Percentiles rank a stretch among this genome's conserved stretches.
Conservation (phyloP, 208 protist genomes). For the Lotmaria passim region DNA sequence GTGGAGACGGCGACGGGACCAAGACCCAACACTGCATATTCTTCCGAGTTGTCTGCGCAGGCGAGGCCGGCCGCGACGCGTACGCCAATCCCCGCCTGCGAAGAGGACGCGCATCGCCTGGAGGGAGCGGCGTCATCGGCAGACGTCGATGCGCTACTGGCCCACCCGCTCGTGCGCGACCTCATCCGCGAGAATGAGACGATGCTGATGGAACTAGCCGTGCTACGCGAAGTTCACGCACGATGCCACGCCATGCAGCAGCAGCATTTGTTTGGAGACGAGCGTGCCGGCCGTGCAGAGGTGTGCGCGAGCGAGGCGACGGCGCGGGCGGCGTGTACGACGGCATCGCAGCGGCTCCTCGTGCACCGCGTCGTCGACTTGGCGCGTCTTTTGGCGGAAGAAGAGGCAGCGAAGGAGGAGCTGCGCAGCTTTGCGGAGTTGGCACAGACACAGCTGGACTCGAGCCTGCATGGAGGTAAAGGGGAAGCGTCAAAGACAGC, state of each 20-base stretch:
- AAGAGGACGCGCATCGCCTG: background rate
- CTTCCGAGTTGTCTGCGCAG: background rate
- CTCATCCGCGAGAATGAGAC: slow-evolving; percentile 59
- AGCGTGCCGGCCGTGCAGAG: slow-evolving; percentile 16
- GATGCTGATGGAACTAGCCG: slow-evolving; percentile 46
- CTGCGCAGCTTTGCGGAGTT: slow-evolving; percentile 53
- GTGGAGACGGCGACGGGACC: background rate
- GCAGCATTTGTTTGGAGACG: slow-evolving; percentile 1
- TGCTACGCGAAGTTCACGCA: slow-evolving; percentile 20
- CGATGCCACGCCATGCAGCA: background rate
- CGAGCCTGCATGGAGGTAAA: background rate
- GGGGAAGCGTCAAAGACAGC: background rate
- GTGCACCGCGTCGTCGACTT: slow-evolving; percentile 3
- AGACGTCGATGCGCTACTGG: slow-evolving; percentile 16
- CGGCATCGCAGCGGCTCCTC: slow-evolving; percentile 10
- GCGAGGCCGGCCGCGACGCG: background rate
- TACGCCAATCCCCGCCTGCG: background rate
- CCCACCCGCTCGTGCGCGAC: slow-evolving; percentile 49
- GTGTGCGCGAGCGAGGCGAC: slow-evolving; percentile 27
- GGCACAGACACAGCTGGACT: slow-evolving; percentile 49
- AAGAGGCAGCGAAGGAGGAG: slow-evolving; percentile 30
- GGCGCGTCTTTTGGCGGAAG: slow-evolving; percentile 28
- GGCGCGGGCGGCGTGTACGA: slow-evolving; percentile 11
- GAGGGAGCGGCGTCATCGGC: background rate
- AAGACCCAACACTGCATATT: background rate